Base-by-base conservation (phyloP, 2,329 filamentous ascomycete genomes). In the Clonostachys sp. region DNA sequence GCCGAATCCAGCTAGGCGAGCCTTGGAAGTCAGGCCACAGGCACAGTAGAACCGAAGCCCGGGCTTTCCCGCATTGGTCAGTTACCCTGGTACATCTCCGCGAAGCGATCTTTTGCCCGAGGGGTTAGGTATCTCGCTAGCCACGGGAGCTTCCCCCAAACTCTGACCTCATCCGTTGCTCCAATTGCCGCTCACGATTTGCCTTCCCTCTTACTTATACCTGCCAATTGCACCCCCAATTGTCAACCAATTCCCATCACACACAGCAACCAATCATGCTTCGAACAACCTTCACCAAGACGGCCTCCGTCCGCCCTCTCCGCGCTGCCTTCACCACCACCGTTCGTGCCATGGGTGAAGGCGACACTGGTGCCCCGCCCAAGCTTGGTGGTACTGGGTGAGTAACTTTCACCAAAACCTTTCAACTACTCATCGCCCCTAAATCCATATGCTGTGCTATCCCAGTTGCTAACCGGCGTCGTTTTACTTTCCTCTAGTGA, bases 361-460 rank as follows among this genome's bases (percentile, higher is more conserved):
- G 87, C 54, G 87, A 90, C 64, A 85, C 81, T 53, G 86, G 86
- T 49, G 68, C 78, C 48, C 77, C 77, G 52, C 75, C 72, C 58
- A 76, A 72, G 65, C 68, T 67, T 12, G 77, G 77, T 51, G 77
- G 77, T 61, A 57, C 62, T 61, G 72, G 76, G 78, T 82, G 67
- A 63, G 77, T 73, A 40, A n/a, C 41, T 14, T 42, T 12, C 18
- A 12, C 40, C 39, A 30, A 34, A 20, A 49, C 24, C 24, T 8
- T 3, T 30, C 8, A 30, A 30, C 24, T 30, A 10, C 24, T 10
- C 24, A 10, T 30, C 24, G 24, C 3, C 24, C 24, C 9, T 30
- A 8, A 30, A 30, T 30, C 4, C 9, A 30, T 30, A 4, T 20
- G 3, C 16, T 16, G n/a, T 42, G 6, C 16, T 13, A 24, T 16